These are phyloP conservation scores for Polytrichum commune DNA, from an alignment of 225 moss, liverwort and hornwort species.

Conservation along the genomic window DNA sequence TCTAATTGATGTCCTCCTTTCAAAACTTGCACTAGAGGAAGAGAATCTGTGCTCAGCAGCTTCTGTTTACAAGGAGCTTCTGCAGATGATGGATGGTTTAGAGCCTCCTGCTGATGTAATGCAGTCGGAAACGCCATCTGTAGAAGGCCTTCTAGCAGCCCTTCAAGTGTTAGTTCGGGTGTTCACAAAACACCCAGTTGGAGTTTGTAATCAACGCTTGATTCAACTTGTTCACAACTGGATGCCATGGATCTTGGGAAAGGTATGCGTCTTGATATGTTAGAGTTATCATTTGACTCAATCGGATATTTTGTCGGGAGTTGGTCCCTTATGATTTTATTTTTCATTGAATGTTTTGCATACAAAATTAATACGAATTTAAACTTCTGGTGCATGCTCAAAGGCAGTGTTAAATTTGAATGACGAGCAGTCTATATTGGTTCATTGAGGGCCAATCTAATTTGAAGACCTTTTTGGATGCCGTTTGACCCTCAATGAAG, in stretches of 20 bases:
- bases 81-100: constrained; percentile 50
- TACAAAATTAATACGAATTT: no score
- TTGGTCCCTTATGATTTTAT: no score
- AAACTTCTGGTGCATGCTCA: no score
- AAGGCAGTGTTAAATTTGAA: no score
- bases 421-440: no score
- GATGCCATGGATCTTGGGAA: constrained; percentile 53
- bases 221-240: constrained; percentile 66
- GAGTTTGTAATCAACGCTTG: constrained; percentile 52
- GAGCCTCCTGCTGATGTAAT: constrained; percentile 33
- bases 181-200: constrained; percentile 46
- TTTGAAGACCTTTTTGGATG: no score
- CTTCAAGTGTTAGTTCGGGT: constrained; percentile 63
- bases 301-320: no score
- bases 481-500: no score
- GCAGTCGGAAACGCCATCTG: constrained; percentile 17
- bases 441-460: no score
- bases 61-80: constrained; percentile 39
- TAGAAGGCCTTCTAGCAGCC: constrained; percentile 65
- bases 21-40: constrained; percentile 36
- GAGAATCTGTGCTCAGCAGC: constrained; percentile 36
- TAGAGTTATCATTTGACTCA: background rate
- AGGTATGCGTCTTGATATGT: constrained; percentile 31
- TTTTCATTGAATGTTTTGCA: no score
- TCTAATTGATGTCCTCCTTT: constrained; percentile 24